Base-by-base conservation (phyloP, 352 stramenopile genomes). In the Chrysophaeum taylorii region DNA sequence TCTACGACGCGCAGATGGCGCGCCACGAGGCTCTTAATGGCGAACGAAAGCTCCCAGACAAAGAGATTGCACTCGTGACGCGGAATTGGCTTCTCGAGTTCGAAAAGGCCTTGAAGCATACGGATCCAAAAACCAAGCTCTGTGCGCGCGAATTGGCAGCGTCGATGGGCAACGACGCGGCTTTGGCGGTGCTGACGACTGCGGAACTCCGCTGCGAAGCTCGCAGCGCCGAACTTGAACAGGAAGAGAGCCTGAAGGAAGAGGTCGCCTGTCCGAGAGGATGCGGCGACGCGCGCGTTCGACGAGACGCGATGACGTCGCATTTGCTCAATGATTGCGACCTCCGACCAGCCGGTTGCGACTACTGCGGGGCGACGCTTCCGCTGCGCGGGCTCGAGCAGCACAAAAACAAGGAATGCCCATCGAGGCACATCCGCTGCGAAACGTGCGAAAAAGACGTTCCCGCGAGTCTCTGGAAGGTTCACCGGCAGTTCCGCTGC, bases 71-170 rank as follows among this genome's bases (percentile, higher is more conserved):
- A 16, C 52, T 48, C n/a, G 35, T 36, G 45, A 29, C 37, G 16
- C 38, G 61, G 29, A 31, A 71, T 39, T 74, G 70, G 70, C 31
- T 60, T 9, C 16, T 25, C 5, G 38, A 57, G 15, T 74, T 74
- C 29, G 43, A 64, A 16, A 38, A 60, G 33, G 21, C 27, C 29
- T n/a, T 74, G 1, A 25, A 23, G 15, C 33, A 41, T 4, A 18
- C 1, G 16, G 70, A 74, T 38, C 48, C 62, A 2, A 21, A n/a
- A 5, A 42, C 62, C 23, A n/a, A 35, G 0, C 27, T 66, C 2
- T 33, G 29, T 14, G 62, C 70, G 4, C 15, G 25, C 0, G 70
- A 71, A 15, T 39, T 66, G 23, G 70, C 70, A 9, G 14, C 21
- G 25, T 23, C 36, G 0, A 23, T 21, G 14, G 48, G 36, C 1